Base-by-base conservation (phyloP, 495 filamentous ascomycete genomes). In the Pyrenula aspistea region DNA sequence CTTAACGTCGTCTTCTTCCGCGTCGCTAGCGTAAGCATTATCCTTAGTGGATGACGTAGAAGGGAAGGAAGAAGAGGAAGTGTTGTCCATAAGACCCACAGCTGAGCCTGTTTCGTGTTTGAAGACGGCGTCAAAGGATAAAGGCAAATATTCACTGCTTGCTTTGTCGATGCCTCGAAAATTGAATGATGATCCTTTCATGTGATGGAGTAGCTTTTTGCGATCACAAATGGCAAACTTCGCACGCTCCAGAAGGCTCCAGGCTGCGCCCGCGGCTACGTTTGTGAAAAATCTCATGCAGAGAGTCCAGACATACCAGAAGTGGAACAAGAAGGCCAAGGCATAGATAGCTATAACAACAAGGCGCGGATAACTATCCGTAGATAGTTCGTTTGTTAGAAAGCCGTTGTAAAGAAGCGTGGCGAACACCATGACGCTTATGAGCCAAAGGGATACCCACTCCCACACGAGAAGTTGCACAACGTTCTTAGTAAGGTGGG, bases 291-390 rank as follows among this genome's bases (percentile, higher is more conserved):
- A 52, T 52, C 20, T 52, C 50, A 52, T 21, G 50, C 50, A 21
- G n/a, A 52, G 20, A 52, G 19, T 52, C 50, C 50, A 52, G 50
- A 52, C 50, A n/a, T 52, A 52, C 20, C 50, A 52, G 50, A 52
- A 52, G 50, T 52, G 50, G 50, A 24, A 21, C 8, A 52, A 24
- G 50, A 52, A 52, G 50, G 50, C 19, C 19, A 24, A 21, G 50
- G 20, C 19, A 52, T 52, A 52, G 50, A 21, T 52, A n/a, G 22
- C 20, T 21, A 24, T 19, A n/a, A 52, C 22, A 24, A 52, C 50
- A 21, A 52, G 50, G 20, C 50, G 50, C 50, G 50, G 50, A n/a
- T 21, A 4, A 24, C 50, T 52, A 24, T 52, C 50, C 11, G 19
- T 21, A 24, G 20, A 21, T 24, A 52, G 50, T 52, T 52, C 20